phyloP scores from a whole-genome alignment of 2,329 filamentous ascomycete genomes.

The Metarhizium rileyi region DNA sequence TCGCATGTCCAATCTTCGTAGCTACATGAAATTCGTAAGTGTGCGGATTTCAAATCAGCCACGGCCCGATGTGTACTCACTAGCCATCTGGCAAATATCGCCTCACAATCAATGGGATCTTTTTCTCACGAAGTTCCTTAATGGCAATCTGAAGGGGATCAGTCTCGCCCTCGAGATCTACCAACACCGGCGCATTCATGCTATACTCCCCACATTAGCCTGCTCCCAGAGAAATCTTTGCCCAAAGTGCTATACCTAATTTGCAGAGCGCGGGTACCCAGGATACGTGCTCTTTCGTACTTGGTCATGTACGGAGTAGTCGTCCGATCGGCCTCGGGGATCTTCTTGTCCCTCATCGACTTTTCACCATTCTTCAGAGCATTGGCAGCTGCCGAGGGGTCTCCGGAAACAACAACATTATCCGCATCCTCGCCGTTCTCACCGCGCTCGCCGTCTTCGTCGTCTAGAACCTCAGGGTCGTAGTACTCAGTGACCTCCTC shows the following conservation, averaged over 20 bases:
- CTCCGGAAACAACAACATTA: slow-evolving; percentile 51
- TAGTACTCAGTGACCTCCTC: slow-evolving; percentile 53
- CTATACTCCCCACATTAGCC: slow-evolving; percentile 34
- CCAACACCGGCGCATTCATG: slow-evolving; percentile 94
- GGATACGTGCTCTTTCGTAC: slow-evolving; percentile 88
- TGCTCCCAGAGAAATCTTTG: slow-evolving; percentile 4
- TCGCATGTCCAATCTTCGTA: slow-evolving; percentile 99
- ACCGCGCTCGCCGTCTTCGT: slow-evolving; percentile 40
- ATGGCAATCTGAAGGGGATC: slow-evolving; percentile 95
- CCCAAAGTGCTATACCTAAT: slow-evolving; percentile 67
- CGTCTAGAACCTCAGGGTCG: slow-evolving; percentile 43
- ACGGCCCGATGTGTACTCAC: slow-evolving; percentile 42
- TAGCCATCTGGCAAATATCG: slow-evolving; percentile 94
- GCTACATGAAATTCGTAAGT: slow-evolving; percentile 32
- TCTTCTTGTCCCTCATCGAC: slow-evolving; percentile 70
- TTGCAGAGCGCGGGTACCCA: slow-evolving; percentile 88
- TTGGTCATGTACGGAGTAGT: slow-evolving; percentile 99
- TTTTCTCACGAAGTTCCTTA: slow-evolving; percentile 96
- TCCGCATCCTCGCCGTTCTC: slow-evolving; percentile 47
- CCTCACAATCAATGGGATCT: slow-evolving; percentile 91
- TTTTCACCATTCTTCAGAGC: slow-evolving; percentile 43
- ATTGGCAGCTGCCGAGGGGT: slow-evolving; percentile 50
- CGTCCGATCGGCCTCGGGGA: slow-evolving; percentile 74
- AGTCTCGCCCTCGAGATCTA: slow-evolving; percentile 94
- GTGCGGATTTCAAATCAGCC: not conserved